Conservation (phyloP, 2,329 filamentous ascomycete species). For the Herpotrichia juniperi region DNA sequence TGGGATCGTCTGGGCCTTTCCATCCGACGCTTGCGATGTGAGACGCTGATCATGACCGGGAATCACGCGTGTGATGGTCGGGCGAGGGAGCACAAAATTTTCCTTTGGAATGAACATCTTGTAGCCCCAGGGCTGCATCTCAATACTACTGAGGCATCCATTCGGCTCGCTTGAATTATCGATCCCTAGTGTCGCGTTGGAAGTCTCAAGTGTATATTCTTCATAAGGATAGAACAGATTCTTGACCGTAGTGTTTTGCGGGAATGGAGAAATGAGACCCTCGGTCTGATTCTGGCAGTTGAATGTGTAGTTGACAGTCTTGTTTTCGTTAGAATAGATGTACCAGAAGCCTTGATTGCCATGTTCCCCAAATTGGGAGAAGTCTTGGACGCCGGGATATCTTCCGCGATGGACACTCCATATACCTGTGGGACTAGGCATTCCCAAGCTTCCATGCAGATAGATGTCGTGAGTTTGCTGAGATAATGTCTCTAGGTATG, state of each 20-base stretch:
- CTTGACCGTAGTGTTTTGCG: slow-evolving; percentile 60
- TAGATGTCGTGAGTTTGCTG: slow-evolving; percentile 54
- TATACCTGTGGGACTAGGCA: slow-evolving; percentile 46
- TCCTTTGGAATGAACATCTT: slow-evolving; percentile 64
- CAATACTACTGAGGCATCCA: slow-evolving; percentile 62
- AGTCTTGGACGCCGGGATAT: slow-evolving; percentile 59
- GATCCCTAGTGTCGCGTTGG: slow-evolving; percentile 48
- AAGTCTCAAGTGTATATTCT: slow-evolving; percentile 57
- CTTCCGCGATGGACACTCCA: slow-evolving; percentile 64
- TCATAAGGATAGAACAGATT: slow-evolving; percentile 69
- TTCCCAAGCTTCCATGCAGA: slow-evolving; percentile 25
- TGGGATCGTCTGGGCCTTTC: slow-evolving; percentile 52
- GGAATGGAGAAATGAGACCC: slow-evolving; percentile 64
- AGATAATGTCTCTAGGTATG: slow-evolving; percentile 60
- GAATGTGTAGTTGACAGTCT: slow-evolving; percentile 60
- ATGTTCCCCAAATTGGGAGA: slow-evolving; percentile 43
- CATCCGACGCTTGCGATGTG: slow-evolving; percentile 52
- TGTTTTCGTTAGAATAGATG: slow-evolving; percentile 57
- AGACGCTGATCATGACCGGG: slow-evolving; percentile 67
- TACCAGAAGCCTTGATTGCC: slow-evolving; percentile 60
- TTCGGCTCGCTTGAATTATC: slow-evolving; percentile 50
- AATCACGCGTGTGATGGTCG: slow-evolving; percentile 64
- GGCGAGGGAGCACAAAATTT: slow-evolving; percentile 57
- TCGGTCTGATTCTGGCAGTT: slow-evolving; percentile 59
- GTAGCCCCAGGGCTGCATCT: slow-evolving; percentile 63